A percentile compares a stretch with the other conserved stretches of the same genome.
Conservation (phyloP, 164 flowering plant genomes). For the grape (Vitis vinifera) region DNA sequence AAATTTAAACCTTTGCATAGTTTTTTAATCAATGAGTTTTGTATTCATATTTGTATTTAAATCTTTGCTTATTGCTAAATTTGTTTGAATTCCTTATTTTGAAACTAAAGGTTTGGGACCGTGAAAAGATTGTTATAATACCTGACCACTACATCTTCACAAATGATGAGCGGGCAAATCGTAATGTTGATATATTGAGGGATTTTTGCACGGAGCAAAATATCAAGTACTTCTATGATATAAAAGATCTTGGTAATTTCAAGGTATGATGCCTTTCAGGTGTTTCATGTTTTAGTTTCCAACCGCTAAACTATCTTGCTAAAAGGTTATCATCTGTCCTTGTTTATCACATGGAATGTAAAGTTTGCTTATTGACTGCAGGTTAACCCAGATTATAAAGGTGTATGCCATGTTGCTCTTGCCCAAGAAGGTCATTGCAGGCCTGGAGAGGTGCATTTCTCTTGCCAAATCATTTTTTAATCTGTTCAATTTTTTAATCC, state of each 20-base stretch:
- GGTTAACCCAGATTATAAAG: constrained; percentile 98
- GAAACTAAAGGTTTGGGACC: constrained; percentile 87
- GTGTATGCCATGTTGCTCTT: constrained; percentile 97
- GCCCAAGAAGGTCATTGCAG: constrained; percentile 99
- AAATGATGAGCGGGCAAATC: constrained; percentile 89
- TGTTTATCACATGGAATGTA: background rate
- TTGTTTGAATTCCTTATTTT: background rate
- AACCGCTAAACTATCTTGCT: too few species aligned
- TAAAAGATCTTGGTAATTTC: constrained; percentile 84
- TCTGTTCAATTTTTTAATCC: background rate
- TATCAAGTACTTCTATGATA: constrained; percentile 96
- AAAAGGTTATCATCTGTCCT: too few species aligned
- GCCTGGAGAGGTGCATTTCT: constrained; percentile 85
- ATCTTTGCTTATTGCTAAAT: too few species aligned
- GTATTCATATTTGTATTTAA: too few species aligned
- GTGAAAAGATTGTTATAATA: constrained; percentile 90
- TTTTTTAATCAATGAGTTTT: too few species aligned
- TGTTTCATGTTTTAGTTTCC: too few species aligned
- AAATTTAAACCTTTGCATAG: too few species aligned
- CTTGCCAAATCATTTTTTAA: background rate
- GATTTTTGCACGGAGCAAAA: constrained; percentile 87
- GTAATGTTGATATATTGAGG: constrained; percentile 95
- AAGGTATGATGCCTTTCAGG: constrained; percentile 41
- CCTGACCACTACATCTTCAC: constrained; percentile 99
- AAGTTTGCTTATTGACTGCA: constrained; percentile 25